phyloP scores from a whole-genome alignment of 192 early-diverging fungal species.

The Martensiomyces pterosporus region DNA sequence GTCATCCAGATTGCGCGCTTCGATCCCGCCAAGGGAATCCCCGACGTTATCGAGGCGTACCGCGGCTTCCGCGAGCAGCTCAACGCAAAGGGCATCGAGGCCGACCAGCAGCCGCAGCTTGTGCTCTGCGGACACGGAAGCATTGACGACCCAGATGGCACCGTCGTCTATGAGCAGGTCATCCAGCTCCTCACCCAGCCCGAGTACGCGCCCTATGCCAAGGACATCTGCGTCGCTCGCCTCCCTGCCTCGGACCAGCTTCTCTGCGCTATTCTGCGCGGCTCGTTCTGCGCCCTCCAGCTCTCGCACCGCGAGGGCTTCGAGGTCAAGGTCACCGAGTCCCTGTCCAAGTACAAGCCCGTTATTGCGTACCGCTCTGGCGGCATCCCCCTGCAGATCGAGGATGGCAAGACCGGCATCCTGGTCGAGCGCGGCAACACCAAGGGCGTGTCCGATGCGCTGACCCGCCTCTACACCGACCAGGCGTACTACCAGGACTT shows the following conservation, averaged over 20 bases:
- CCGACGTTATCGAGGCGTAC: constrained; percentile 68
- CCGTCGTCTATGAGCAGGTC: constrained; percentile 59
- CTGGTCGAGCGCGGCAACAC: constrained; percentile 61
- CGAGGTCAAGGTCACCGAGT: constrained; percentile 82
- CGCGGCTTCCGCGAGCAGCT: constrained; percentile 58
- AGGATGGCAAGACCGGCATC: constrained; percentile 63
- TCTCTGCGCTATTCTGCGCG: constrained; percentile 66
- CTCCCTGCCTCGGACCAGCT: constrained; percentile 78
- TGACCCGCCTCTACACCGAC: constrained; percentile 59
- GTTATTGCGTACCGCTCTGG: constrained; percentile 63
- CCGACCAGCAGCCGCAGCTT: constrained; percentile 61
- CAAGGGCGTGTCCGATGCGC: constrained; percentile 55
- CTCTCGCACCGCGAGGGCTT: constrained; percentile 79
- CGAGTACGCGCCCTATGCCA: constrained; percentile 51
- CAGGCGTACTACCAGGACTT: constrained; percentile 51
- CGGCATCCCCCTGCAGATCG: constrained; percentile 81
- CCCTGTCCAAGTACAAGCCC: constrained; percentile 63
- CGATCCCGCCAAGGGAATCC: constrained; percentile 82
- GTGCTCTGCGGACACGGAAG: constrained; percentile 73
- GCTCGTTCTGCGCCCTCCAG: constrained; percentile 70
- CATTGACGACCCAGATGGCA: constrained; percentile 82
- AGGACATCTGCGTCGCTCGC: constrained; percentile 59
- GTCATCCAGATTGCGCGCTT: constrained; percentile 80
- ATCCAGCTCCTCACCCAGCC: constrained; percentile 43
- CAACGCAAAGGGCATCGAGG: constrained; percentile 30